Base-by-base conservation (phyloP, 83 land plant genomes). In the Thuja plicata region DNA sequence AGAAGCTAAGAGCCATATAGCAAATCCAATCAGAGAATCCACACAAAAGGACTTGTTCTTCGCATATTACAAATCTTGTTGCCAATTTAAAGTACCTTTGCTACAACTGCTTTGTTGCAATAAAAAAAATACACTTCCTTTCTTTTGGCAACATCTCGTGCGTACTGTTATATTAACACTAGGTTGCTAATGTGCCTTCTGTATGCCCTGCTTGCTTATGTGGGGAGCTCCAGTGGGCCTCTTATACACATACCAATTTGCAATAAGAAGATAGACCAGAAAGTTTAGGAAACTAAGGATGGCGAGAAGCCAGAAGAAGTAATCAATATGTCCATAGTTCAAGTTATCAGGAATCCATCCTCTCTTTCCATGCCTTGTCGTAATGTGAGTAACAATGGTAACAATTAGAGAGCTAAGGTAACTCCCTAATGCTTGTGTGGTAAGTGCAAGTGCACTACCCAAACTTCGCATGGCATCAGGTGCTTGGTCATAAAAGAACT, bases 271-370 rank as follows among this genome's bases (percentile, higher is more conserved):
- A 78, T 90, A 95, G 16, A 77, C 92, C 21, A 88, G 82, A 60
- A 94, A 87, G 86, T 94, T 94, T 21, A 91, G 41, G 15, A 88
- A 70, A 85, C 94, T 93, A 17, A 94, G 90, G 4, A 89, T 46
- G 24, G 91, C 90, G 88, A 94, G 66, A 16, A 94, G 90, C 89
- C 88, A 94, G 76, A 84, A 94, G 91, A 91, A 94, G 92, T 93
- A 89, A 86, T 94, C 89, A 16, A 93, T 55, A 73, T 93, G 94
- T 8, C 94, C 94, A 32, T 88, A 43, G 87, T 94, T 94, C 57
- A 94, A 79, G 76, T 94, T 94, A 52, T 93, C 91, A 12, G 94
- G 94, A 50, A 94, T 93, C 95, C 95, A 94, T 46, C 95, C 95
- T 2, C 48, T 86, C 73, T 91, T 91, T 87, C 94, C 94, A 30